Evolutionary conservation across 2,329 filamentous ascomycete species (phyloP), one percentile per base, ranked within the genome.

Genomic region (Botrytis cinerea): DNA sequence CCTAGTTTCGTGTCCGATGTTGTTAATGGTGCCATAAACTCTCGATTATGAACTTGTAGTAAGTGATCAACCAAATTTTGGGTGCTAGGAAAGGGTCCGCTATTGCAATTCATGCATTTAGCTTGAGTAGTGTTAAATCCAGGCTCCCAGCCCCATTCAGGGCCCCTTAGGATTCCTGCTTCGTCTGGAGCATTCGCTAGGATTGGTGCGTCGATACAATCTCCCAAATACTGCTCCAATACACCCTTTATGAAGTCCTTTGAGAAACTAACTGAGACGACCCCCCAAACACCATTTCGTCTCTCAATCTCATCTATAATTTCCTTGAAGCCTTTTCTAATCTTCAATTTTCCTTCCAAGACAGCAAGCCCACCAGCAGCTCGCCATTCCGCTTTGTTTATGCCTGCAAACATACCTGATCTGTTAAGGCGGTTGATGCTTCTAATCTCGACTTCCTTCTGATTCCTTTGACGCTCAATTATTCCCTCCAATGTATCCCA

Each of bases 181-280:
- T 75, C 69, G 51, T 77, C 71, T 2, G 68, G 43, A 46, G 35
- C 38, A 73, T 80, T 79, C 18, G 78, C 73, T 46, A 78, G 14
- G 16, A 80, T 73, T 54, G 73, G 57, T 38, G 77, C 40, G 9
- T 71, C 43, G 1, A 68, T 9, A 35, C 35, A 4, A 48, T 69
- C 20, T 43, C 45, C 54, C n/a, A 64, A 48, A 28, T 22, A 43
- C 35, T 70, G 59, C 54, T 71, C 46, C 54, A 80, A 54, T 46
- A 78, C 77, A 8, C 78, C 79, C 35, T 62, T 64, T 43, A 80
- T 75, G 35, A 79, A 80, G 10, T 73, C 61, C 8, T 48, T 64
- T 3, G 75, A 78, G 62, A 79, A 79, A 69, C 78, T 80, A 16
- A 78, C 79, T 5, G 77, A 79, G 9, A 79, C 71, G 14, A 80